Base-by-base conservation (phyloP, 805 yeast species). In the Saccharomycopsis lassenensis region DNA sequence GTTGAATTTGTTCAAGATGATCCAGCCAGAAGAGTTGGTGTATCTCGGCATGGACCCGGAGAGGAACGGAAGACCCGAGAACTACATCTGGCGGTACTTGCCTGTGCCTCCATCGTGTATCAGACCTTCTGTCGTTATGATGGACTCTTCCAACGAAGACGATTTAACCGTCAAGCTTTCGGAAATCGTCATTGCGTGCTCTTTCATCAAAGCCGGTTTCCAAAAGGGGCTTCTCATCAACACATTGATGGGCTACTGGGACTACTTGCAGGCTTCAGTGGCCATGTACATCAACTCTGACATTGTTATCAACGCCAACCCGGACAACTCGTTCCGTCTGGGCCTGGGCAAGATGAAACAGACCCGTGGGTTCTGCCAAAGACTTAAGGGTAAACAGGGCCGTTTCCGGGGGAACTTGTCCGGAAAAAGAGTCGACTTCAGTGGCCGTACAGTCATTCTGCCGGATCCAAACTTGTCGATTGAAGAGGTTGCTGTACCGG, bases 71-170 rank as follows among this genome's bases (percentile, higher is more conserved):
- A 69, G 96, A 47, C 98, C 97, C 4, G 97, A 89, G 59, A 84
- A 81, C 69, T 91, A 87, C 56, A 74, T 91, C 26, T 91, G 98
- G 99, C 73, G 94, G 52, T 91, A 87, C 54, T 68, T 91, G 37
- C 98, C 98, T 0, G 97, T 97, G 0, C 98, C 99, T 1, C 99
- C 99, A 0, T 96, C 93, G 14, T 91, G 98, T 67, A 91, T 91
- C 38, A 74, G 99, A 47, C 99, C 99, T 3, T 87, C 97, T 4
- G 97, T 91, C 21, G 67, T 77, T 63, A 85, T 84, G 87, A 86
- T 83, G 54, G 93, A 82, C 47, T 71, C 78, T 4, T 79, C 93
- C 14, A 91, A 91, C 58, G 99, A 91, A 62, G 99, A 91, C 59
- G 99, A 93, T 59, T 64, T 91, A 46, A 91, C 99, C 0, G 95